phyloP scores from a whole-genome alignment of 2,329 filamentous ascomycete genomes.

The Nigrospora osmanthi region DNA sequence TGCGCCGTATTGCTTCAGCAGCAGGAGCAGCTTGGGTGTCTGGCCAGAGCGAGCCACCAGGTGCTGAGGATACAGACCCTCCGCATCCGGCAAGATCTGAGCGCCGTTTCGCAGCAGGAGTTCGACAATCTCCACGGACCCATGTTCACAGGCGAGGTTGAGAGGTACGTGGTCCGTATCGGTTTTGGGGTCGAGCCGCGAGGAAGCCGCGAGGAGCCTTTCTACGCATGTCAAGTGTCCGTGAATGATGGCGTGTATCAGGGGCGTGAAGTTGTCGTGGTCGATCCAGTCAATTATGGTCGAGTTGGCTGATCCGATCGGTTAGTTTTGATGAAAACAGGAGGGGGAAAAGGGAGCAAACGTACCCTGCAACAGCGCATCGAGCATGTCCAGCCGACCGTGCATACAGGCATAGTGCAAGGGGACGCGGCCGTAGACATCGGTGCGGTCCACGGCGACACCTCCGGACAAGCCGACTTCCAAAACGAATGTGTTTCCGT shows the following conservation, averaged over 20 bases:
- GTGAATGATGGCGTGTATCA: constrained; percentile 93
- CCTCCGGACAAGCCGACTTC: constrained; percentile 64
- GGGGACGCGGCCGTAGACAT: constrained; percentile 90
- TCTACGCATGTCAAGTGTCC: constrained; percentile 74
- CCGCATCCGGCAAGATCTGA: constrained; percentile 83
- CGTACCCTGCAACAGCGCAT: constrained; percentile 60
- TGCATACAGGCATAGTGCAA: constrained; percentile 96
- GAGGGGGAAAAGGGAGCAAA: background rate
- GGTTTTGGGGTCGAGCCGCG: constrained; percentile 78
- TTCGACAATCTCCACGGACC: constrained; percentile 75
- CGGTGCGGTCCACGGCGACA: constrained; percentile 71
- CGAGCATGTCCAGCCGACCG: constrained; percentile 76
- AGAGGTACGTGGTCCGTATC: constrained; percentile 90
- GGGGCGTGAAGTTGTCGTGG: constrained; percentile 92
- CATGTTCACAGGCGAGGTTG: constrained; percentile 91
- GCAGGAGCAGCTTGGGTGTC: constrained; percentile 67
- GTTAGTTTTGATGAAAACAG: no score
- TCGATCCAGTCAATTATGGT: constrained; percentile 82
- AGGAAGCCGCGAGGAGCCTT: constrained; percentile 66
- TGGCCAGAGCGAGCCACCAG: constrained; percentile 85
- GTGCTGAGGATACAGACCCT: constrained; percentile 95
- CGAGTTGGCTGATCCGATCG: constrained; percentile 43
- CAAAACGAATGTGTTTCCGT: constrained; percentile 74
- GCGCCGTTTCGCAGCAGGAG: constrained; percentile 76
- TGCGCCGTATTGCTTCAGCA: constrained; percentile 79